Conservation (phyloP, 352 stramenopile genomes). For the Globisporangium nunn region DNA sequence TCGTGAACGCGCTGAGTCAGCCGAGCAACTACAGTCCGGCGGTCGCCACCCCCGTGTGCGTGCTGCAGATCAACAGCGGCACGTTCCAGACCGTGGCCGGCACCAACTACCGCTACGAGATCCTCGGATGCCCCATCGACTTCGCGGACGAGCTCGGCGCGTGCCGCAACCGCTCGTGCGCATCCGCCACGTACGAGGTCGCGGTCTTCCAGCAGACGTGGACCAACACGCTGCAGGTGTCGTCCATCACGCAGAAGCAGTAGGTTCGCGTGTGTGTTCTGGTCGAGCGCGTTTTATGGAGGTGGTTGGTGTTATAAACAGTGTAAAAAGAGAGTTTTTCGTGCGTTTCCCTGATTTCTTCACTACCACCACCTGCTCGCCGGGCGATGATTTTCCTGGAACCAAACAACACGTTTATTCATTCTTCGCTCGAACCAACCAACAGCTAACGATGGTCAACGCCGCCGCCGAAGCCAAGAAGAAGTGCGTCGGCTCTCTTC, state of each 20-base stretch:
- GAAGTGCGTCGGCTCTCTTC: slow-evolving; percentile 32
- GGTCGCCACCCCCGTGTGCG: slow-evolving; percentile 28
- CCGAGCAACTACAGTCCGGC: slow-evolving; percentile 22
- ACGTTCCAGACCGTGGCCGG: slow-evolving; percentile 37
- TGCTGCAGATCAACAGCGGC: slow-evolving; percentile 28
- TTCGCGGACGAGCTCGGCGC: slow-evolving; percentile 29
- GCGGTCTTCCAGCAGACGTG: slow-evolving; percentile 31
- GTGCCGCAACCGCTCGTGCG: slow-evolving; percentile 33
- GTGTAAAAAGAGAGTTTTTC: neutral
- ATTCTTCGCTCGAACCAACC: neutral
- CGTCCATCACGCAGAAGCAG: slow-evolving; percentile 21
- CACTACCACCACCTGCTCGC: neutral
- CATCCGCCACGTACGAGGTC: slow-evolving; percentile 25
- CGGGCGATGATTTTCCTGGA: neutral
- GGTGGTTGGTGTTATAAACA: neutral
- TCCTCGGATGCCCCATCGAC: slow-evolving; percentile 34
- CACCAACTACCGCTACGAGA: slow-evolving; percentile 55
- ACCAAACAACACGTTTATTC: neutral
- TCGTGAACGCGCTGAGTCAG: slow-evolving; percentile 28
- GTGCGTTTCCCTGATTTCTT: neutral
- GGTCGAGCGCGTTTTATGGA: no score
- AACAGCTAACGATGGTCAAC: slow-evolving; percentile 39
- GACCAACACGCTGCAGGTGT: slow-evolving; percentile 32
- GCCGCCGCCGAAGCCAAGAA: slow-evolving; percentile 77
- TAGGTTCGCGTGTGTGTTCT: slow-evolving; percentile 1